Evolutionary conservation across 1,284 basidiomycete genomes (phyloP).

Genomic region (Ceratobasidium sp.): DNA sequence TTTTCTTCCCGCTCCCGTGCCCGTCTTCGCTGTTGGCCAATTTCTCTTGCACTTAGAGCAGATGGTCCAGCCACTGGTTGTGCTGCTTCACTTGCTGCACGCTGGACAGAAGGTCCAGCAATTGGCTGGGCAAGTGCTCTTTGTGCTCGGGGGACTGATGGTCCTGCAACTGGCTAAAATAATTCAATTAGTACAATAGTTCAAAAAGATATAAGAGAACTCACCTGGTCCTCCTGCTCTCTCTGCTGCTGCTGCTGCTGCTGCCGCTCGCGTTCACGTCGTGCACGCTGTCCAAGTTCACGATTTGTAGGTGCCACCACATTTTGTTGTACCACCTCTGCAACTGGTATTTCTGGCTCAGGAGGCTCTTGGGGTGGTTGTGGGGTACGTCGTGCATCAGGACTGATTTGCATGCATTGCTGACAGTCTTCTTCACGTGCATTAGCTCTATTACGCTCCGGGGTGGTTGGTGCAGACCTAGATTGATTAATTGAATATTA

Average conservation of each 20-base stretch:
- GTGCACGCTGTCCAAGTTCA: background rate
- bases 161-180: background rate
- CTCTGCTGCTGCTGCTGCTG: background rate
- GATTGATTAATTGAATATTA: background rate
- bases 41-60: background rate
- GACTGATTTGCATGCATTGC: background rate
- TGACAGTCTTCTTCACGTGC: background rate
- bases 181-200: too few relatives aligned
- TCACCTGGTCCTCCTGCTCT: background rate
- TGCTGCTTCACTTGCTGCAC: too few relatives aligned
- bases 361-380: background rate
- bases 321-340: background rate
- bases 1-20: background rate
- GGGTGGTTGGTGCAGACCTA: conserved; percentile 13
- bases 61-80: too few relatives aligned
- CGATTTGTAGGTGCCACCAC: background rate
- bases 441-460: background rate
- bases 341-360: background rate
- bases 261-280: background rate
- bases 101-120: too few relatives aligned
- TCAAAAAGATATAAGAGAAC: too few relatives aligned
- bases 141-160: background rate
- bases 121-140: too few relatives aligned
- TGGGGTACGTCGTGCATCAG: background rate
- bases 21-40: background rate